Evolutionary conservation across 352 stramenopile genomes (phyloP).

Genomic region (Phytopythium delawarense): DNA sequence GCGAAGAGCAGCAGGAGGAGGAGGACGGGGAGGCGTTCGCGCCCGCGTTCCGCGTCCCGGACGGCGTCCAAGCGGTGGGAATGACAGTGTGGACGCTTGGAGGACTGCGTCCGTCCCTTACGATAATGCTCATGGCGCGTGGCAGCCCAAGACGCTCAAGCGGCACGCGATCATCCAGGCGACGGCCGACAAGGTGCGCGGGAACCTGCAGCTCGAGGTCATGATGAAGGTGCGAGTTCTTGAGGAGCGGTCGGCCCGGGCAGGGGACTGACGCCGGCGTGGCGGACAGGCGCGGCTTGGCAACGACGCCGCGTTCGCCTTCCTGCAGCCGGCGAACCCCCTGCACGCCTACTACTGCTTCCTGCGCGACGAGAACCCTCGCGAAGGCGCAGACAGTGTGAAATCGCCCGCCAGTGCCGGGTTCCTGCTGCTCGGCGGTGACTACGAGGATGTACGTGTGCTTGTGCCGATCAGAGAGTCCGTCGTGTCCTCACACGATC

Average conservation of each 20-base stretch:
- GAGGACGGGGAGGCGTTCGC: constrained; percentile 23
- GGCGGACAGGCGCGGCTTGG: constrained; percentile 31
- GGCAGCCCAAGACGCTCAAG: constrained; percentile 38
- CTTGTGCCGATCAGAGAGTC: background rate
- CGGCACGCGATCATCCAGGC: constrained; percentile 37
- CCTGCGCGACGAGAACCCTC: constrained; percentile 33
- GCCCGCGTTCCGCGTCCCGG: constrained; percentile 22
- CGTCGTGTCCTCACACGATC: background rate
- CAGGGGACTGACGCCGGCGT: no score
- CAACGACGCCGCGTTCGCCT: constrained; percentile 30
- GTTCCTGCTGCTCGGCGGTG: constrained; percentile 29
- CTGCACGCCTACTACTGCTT: constrained; percentile 47
- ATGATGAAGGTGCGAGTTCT: constrained; percentile 34
- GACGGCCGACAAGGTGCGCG: constrained; percentile 39
- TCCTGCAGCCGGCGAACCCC: constrained; percentile 23
- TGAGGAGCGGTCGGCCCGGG: no score
- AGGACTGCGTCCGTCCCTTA: constrained; percentile 2
- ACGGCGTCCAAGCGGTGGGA: constrained; percentile 22
- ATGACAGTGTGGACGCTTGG: background rate
- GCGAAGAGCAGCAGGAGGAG: constrained; percentile 10
- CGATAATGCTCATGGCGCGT: background rate
- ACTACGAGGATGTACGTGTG: constrained; percentile 20
- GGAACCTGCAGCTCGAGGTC: constrained; percentile 35
- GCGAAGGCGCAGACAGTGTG: background rate
- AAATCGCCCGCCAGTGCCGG: background rate